Evolutionary conservation across 305 asterid genomes (phyloP), one percentile per base, ranked within the genome.

Genomic region (Salvia sclarea): DNA sequence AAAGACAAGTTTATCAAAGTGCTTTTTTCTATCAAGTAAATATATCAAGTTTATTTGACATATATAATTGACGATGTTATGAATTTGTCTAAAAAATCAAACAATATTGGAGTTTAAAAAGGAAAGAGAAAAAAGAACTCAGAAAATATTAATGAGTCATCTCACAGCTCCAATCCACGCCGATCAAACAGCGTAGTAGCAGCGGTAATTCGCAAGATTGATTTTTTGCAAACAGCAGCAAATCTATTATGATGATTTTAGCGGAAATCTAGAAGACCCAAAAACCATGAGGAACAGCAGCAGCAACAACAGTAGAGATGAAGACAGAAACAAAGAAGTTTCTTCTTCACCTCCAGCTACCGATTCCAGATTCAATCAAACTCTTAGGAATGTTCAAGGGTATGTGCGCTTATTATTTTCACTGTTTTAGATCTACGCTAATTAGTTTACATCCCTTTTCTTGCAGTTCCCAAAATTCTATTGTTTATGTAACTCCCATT

Each of bases 311-410:
- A 68, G 74, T 57, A 77, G 77, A 31, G 87, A 81, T 21, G 87
- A 83, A 28, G 87, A 80, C 74, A 82, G 70, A 37, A 78, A 69
- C 80, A 86, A 85, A 56, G 80, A 69, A 25, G 57, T 78, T 44
- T 58, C 86, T 40, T 67, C 86, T 70, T 64, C 86, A 49, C 76
- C 83, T 59, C 71, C 95, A 43, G 37, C 79, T 66, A 72, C 73
- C 14, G 98, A 94, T 88, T 94, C 98, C 56, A 85, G 98, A 87
- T 89, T 94, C 87, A 89, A 86, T 68, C 97, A 93, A 74, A 93
- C 97, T 67, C 96, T 94, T 52, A 78, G 92, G 70, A 91, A 92
- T 84, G 96, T 91, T 73, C 98, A 91, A 73, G 98, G 98, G 97
- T 82, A 78, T 50, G 74, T 41, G 3, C 14, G 65, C 67, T 25